A percentile compares a stretch with the other conserved stretches of the same genome.
Evolutionary conservation across 768 basidiomycete species (phyloP).

Genomic region (Erythrobasidium yunnanense): DNA sequence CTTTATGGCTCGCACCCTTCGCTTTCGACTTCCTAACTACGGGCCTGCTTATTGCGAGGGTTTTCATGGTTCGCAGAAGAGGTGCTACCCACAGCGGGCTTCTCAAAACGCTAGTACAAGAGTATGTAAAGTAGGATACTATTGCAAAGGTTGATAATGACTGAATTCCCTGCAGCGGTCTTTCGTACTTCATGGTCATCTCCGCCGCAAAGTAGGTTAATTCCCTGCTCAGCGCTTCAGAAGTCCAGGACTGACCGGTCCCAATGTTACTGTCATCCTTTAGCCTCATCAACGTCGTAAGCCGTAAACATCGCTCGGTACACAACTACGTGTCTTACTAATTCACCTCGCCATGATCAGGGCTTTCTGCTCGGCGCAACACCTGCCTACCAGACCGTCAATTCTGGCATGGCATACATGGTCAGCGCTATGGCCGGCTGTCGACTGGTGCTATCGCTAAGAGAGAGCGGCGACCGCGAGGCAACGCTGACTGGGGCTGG

Average conservation of each 20-base stretch:
- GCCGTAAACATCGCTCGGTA: neutral
- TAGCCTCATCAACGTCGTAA: constrained; percentile 21
- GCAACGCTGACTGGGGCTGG: neutral
- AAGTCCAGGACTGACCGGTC: too few species aligned
- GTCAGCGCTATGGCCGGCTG: neutral
- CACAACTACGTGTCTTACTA: neutral
- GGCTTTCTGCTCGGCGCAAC: neutral
- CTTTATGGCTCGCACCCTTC: constrained; percentile 17
- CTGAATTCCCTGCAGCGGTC: neutral
- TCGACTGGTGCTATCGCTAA: neutral
- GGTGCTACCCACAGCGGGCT: neutral
- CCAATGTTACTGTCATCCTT: too few species aligned
- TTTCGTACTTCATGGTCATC: neutral
- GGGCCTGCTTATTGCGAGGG: neutral
- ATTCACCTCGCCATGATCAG: neutral
- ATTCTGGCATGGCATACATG: neutral
- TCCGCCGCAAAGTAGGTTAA: constrained; percentile 4
- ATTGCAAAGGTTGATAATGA: neutral
- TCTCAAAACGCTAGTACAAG: neutral
- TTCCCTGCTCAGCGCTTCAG: too few species aligned
- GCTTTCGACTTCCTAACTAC: constrained; percentile 6
- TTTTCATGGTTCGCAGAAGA: neutral
- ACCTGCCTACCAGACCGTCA: neutral
- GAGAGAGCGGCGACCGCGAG: neutral
- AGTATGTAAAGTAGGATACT: neutral